Conservation (phyloP, 148 eudicot genomes). For the Fagopyrum homotropicum region DNA sequence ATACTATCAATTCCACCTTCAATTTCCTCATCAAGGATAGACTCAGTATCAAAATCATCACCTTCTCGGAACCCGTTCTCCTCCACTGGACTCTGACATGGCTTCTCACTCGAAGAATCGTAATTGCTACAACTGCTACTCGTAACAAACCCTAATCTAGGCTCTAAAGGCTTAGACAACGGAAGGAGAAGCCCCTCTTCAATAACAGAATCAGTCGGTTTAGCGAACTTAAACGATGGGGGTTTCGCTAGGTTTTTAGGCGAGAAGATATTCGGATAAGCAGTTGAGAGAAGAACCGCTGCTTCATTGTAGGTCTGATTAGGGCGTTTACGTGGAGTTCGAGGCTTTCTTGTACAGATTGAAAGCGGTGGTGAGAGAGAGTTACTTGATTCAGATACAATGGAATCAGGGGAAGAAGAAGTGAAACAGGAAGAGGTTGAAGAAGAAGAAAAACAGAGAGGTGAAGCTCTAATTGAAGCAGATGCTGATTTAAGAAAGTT, state of each 20-base stretch:
- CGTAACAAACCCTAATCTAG: not conserved
- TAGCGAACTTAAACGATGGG: slow-evolving; percentile 5
- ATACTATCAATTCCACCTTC: slow-evolving; percentile 74
- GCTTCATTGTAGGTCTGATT: slow-evolving; percentile 94
- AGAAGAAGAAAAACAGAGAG: not conserved
- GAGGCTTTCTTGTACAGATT: slow-evolving; percentile 66
- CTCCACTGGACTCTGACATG: slow-evolving; percentile 23
- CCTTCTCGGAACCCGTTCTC: slow-evolving; percentile 17
- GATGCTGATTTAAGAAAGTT: not conserved
- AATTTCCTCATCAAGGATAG: slow-evolving; percentile 80
- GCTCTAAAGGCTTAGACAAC: slow-evolving; percentile 44
- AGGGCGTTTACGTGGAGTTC: slow-evolving; percentile 89
- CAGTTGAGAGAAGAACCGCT: slow-evolving; percentile 81
- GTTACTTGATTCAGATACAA: slow-evolving; percentile 1
- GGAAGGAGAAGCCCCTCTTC: slow-evolving; percentile 64
- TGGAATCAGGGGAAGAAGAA: slow-evolving; percentile 6
- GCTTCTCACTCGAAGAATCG: slow-evolving; percentile 26
- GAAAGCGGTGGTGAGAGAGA: not conserved
- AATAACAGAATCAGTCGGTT: slow-evolving; percentile 10
- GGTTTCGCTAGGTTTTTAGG: slow-evolving; percentile 51
- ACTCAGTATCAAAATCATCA: slow-evolving; percentile 58
- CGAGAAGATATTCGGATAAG: slow-evolving; percentile 78
- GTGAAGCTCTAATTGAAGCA: slow-evolving; percentile 5
- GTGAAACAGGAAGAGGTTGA: not conserved
- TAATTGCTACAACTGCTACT: not conserved